Evolutionary conservation across 1,139 yeast species (phyloP).

Genomic region (Tardiomyces digboiensis): DNA sequence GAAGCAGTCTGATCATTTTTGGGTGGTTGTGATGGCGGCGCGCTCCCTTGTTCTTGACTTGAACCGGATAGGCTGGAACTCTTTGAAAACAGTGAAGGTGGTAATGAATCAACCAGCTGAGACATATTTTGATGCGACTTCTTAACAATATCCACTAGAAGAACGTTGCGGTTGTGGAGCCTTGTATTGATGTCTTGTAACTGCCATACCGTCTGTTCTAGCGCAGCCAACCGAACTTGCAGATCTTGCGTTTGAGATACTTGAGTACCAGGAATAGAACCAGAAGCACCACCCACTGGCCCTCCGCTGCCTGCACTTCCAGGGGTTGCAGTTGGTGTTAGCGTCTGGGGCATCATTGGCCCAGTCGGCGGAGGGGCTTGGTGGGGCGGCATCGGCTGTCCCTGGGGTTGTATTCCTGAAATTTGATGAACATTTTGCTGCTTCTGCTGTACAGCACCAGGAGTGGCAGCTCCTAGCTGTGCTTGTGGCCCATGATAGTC

Average conservation of each 20-base stretch:
- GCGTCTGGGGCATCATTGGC: not conserved
- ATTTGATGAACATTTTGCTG: not conserved
- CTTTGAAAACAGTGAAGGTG: not conserved
- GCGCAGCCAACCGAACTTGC: not conserved
- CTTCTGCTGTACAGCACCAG: not conserved
- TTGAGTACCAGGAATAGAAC: not conserved
- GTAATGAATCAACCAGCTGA: not conserved
- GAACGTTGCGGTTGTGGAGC: not conserved
- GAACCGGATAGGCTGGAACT: too few relatives aligned
- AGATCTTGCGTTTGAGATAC: not conserved
- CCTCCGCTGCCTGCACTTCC: not conserved
- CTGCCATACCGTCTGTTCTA: constrained; percentile 1
- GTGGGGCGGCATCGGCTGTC: constrained; percentile 1
- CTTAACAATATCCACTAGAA: not conserved
- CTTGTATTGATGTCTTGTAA: not conserved
- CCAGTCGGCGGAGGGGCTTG: not conserved
- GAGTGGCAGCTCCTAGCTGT: not conserved
- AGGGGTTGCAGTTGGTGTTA: not conserved
- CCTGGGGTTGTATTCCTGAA: constrained; percentile 1
- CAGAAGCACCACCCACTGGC: not conserved
- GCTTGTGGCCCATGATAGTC: not conserved
- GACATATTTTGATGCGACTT: not conserved
- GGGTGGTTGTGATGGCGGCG: too few relatives aligned
- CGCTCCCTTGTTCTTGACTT: too few relatives aligned
- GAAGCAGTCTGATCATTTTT: not conserved